These are phyloP conservation scores for Blastobotrys terrestris DNA, from an alignment of 805 yeast species.

Conservation along the genomic window DNA sequence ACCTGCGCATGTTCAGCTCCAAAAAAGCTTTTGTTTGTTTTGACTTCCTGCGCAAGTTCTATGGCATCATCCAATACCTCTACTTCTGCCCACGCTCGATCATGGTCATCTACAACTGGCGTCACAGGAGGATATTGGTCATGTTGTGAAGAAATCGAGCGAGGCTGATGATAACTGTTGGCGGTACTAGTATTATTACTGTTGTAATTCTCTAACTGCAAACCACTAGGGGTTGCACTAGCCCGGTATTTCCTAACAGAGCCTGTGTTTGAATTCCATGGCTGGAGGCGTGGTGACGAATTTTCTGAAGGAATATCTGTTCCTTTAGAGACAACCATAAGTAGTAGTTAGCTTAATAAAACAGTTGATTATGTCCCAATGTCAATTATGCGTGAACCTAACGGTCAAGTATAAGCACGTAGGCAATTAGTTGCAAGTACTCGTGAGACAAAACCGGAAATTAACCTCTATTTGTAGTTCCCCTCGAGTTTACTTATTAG, in stretches of 20 bases:
- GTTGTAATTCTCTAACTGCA: not conserved
- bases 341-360: too few relatives aligned
- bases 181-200: not conserved
- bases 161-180: not conserved
- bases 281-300: not conserved
- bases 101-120: slow-evolving; percentile 63
- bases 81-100: slow-evolving; percentile 79
- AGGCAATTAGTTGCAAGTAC: too few relatives aligned
- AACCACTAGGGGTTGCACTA: not conserved
- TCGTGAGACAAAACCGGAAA: too few relatives aligned
- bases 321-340: not conserved
- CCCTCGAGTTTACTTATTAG: too few relatives aligned
- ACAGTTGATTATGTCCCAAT: not conserved
- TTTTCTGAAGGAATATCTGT: not conserved
- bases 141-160: not conserved
- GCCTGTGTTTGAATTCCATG: not conserved
- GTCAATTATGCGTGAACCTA: not conserved
- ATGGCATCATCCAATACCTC: slow-evolving; percentile 79
- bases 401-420: too few relatives aligned
- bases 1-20: slow-evolving; percentile 43
- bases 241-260: not conserved
- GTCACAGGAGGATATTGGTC: slow-evolving; percentile 46
- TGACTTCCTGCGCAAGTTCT: slow-evolving; percentile 42
- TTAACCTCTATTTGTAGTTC: too few relatives aligned
- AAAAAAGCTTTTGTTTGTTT: slow-evolving; percentile 31